Evolutionary conservation across 768 basidiomycete species (phyloP), one percentile per base, ranked within the genome.

Genomic region (Psilocybe cubensis): DNA sequence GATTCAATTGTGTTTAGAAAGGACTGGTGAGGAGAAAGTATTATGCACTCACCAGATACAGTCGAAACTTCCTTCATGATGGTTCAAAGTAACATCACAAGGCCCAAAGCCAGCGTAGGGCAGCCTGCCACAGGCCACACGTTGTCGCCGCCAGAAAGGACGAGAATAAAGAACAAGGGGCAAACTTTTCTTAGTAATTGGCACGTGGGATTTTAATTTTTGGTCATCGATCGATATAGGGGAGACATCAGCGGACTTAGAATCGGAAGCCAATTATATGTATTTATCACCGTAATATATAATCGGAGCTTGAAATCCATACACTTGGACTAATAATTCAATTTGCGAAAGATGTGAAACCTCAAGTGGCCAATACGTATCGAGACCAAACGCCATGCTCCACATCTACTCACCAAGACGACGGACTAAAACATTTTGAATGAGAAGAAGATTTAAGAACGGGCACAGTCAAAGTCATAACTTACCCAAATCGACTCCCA

Each of bases 41-140:
- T 12, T 29, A 28, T 40, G 3, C n/a, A 24, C 42, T 38, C 20
- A 52, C 49, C 27, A 24, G 43, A 57, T 33, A 33, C 3, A 9
- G 40, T 20, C 8, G 43, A 46, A 27, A 28, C 4, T 21, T 46
- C 44, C 40, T 44, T 58, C 51, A 58, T 52, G 44, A 33, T 52
- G 42, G 45, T 35, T 58, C 45, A 47, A 27, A 44, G 24, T 21
- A 52, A 43, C 57, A 52, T 52, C 17, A 38, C 27, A 23, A 29
- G 38, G 2, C 14, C 4, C 24, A 29, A 42, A 33, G 40, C 24
- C 40, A 44, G n/a, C 46, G 17, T 28, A 33, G 25, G 24, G 20
- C 28, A 35, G 56, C 24, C 51, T 45, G 59, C 54, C 65, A 66
- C 48, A 43, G 42, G 41, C 53, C 52, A 27, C 58, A 51, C 52